Percentiles rank a stretch among this genome's conserved stretches.
Evolutionary conservation across 2,329 filamentous ascomycete species (phyloP).

Genomic region (Aphanocladium album): DNA sequence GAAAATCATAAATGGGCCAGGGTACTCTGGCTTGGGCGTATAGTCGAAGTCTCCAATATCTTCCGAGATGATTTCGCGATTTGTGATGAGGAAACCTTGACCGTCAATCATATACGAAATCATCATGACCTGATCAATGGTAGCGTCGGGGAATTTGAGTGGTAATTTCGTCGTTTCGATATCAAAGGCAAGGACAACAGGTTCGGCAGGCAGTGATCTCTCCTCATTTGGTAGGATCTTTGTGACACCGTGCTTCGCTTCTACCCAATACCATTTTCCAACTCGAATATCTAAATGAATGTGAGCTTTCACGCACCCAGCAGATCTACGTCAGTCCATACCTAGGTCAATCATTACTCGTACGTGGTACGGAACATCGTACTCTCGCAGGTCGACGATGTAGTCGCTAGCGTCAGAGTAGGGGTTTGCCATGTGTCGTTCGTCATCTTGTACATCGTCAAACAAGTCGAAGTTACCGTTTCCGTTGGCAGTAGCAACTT

Average conservation of each 20-base stretch:
- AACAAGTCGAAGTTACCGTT: conserved; percentile 90
- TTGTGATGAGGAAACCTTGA: conserved; percentile 95
- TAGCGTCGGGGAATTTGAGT: conserved; percentile 91
- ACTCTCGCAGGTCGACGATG: conserved; percentile 97
- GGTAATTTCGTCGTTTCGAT: conserved; percentile 97
- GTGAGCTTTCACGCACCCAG: not conserved
- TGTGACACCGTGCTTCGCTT: conserved; percentile 85
- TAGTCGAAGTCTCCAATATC: conserved; percentile 98
- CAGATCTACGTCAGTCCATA: conserved; percentile 27
- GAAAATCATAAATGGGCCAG: conserved; percentile 94
- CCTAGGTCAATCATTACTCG: conserved; percentile 94
- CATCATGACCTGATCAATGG: conserved; percentile 99
- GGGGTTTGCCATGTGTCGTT: conserved; percentile 68
- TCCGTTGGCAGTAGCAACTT: conserved; percentile 72
- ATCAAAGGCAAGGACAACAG: conserved; percentile 98
- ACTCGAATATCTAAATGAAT: conserved; percentile 72
- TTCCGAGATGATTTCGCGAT: conserved; percentile 94
- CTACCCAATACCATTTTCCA: conserved; percentile 94
- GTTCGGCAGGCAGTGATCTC: conserved; percentile 83
- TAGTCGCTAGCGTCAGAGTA: conserved; percentile 91
- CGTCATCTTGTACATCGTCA: conserved; percentile 78
- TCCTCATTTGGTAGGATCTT: conserved; percentile 83
- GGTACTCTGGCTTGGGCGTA: conserved; percentile 93
- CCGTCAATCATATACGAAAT: conserved; percentile 99
- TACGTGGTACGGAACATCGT: conserved; percentile 98